Evolutionary conservation across 805 yeast species (phyloP), one percentile per base, ranked within the genome.

Genomic region (Zygoascus flipseniorum): DNA sequence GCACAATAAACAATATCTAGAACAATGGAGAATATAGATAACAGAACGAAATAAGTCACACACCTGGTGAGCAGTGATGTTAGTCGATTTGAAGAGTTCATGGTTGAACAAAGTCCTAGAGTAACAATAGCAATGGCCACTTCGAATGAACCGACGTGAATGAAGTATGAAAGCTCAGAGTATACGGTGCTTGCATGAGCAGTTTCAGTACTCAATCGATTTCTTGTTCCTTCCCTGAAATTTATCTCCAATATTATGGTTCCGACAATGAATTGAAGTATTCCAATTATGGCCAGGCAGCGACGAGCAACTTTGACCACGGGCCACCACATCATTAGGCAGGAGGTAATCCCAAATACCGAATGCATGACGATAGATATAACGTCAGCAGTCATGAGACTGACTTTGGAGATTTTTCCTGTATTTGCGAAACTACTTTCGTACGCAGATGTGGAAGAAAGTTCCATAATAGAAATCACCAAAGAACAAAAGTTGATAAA

Each of bases 1-100:
- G 54, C 48, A n/a, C 64, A 53, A 56, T 60, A 64, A 2, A 58
- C 62, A 6, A 57, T 16, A 46, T 55, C 44, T 14, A 65, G 56
- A 31, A 57, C 42, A 8, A 54, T 49, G 3, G 60, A 35, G n/a
- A 53, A 45, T 9, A 45, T 23, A 10, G 56, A 44, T 8, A 62
- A n/a, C 11, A 47, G 19, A 23, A 54, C 37, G 14, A 59, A 53
- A 43, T 55, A 56, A 43, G 58, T 53, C 16, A 59, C 52, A 26
- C 51, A n/a, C n/a, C 58, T 48, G n/a, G 57, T 42, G 10, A 61
- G 50, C 11, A 57, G 52, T 4, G 54, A 56, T 11, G 55, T 42
- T 23, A 64, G 52, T 1, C 68, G 62, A 48, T 62, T 42, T 13
- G 44, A 42, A 2, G 44, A 18, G 44, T 16, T 42, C 26, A 42